Evolutionary conservation across 1,284 basidiomycete species (phyloP).

Genomic region (Moesziomyces antarcticus): DNA sequence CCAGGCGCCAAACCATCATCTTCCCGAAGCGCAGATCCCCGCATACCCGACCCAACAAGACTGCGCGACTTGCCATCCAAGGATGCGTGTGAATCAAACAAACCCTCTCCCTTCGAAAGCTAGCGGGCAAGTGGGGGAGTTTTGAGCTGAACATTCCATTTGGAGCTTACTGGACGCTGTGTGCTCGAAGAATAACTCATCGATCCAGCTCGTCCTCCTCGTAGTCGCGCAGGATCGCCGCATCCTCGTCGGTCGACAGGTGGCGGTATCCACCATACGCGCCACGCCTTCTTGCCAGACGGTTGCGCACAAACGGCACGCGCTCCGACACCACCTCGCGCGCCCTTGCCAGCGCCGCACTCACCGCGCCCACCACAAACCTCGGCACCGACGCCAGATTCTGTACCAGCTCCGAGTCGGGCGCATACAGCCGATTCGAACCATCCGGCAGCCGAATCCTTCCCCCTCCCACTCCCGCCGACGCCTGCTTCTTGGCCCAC

Average conservation of each 20-base stretch:
- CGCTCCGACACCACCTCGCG: conserved; percentile 41
- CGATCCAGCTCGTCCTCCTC: conserved; percentile 61
- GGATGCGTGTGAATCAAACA: background rate
- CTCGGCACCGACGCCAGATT: conserved; percentile 42
- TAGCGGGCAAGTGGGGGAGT: too few relatives aligned
- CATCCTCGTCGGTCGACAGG: conserved; percentile 63
- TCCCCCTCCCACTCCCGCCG: conserved; percentile 8
- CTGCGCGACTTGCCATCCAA: too few relatives aligned
- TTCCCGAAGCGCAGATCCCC: too few relatives aligned
- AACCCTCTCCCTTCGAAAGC: background rate
- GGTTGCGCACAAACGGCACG: conserved; percentile 42
- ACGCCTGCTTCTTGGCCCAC: conserved; percentile 73
- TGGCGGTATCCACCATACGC: conserved; percentile 61
- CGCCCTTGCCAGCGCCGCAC: conserved; percentile 35
- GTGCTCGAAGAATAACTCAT: background rate
- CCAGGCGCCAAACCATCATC: too few relatives aligned
- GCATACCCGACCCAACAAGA: too few relatives aligned
- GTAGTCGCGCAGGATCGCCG: conserved; percentile 61
- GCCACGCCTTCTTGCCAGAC: conserved; percentile 27
- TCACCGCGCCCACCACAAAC: conserved; percentile 43
- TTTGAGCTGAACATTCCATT: too few relatives aligned
- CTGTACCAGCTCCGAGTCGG: conserved; percentile 78
- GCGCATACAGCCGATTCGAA: conserved; percentile 47
- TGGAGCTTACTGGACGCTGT: too few relatives aligned
- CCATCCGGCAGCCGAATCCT: conserved; percentile 54